These are phyloP conservation scores for Fusarium sp. DNA, from an alignment of 2,329 filamentous ascomycete genomes.

Conservation along the genomic window DNA sequence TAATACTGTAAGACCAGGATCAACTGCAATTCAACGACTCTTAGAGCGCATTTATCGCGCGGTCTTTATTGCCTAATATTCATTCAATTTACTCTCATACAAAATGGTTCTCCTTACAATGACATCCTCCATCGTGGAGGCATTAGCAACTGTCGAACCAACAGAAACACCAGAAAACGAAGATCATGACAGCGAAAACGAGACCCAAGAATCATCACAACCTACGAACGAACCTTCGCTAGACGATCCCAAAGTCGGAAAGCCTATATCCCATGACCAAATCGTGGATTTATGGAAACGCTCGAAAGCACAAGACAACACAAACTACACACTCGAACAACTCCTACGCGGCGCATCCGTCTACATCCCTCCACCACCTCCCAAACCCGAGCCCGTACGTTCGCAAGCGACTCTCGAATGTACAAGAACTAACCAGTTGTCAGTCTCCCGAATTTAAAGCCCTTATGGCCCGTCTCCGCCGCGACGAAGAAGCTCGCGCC, in stretches of 20 bases:
- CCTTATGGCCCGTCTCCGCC: constrained; percentile 86
- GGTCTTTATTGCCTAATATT: not conserved
- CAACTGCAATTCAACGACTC: not conserved
- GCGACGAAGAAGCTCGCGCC: constrained; percentile 81
- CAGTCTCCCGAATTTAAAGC: constrained; percentile 85
- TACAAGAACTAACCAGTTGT: not conserved
- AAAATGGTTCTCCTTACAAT: constrained; percentile 83
- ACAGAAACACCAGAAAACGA: constrained; percentile 7
- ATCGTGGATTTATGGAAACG: constrained; percentile 70
- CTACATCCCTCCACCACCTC: constrained; percentile 82
- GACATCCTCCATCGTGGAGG: constrained; percentile 74
- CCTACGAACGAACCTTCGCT: constrained; percentile 65
- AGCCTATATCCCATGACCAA: constrained; percentile 78
- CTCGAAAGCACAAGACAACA: constrained; percentile 54
- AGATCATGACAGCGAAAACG: constrained; percentile 34
- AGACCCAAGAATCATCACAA: constrained; percentile 1
- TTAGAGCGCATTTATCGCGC: not conserved
- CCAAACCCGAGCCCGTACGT: constrained; percentile 80
- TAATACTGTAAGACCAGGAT: not conserved
- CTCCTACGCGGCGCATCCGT: constrained; percentile 78
- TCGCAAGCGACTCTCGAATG: constrained; percentile 39
- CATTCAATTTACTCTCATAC: accelerated
- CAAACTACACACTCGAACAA: constrained; percentile 68
- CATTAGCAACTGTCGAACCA: constrained; percentile 56
- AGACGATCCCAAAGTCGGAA: constrained; percentile 63